Percentiles rank a stretch among this genome's conserved stretches.
These are phyloP conservation scores for Ceratocystis huliohia DNA, from an alignment of 2,329 filamentous ascomycete species.

Conservation along the genomic window DNA sequence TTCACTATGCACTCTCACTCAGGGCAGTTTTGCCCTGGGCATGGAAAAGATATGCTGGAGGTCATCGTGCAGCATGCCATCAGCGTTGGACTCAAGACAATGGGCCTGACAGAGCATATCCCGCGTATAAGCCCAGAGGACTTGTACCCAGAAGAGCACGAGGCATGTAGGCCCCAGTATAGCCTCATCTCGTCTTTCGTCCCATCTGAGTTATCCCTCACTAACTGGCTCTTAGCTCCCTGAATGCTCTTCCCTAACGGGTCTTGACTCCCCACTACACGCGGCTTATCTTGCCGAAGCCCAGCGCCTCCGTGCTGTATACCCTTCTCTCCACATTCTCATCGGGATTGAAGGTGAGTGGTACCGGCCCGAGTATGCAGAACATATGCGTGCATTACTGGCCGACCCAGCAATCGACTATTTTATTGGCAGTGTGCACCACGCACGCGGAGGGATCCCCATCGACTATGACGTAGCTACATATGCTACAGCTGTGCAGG, in stretches of 20 bases:
- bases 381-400: conserved; percentile 48
- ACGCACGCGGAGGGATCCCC: conserved; percentile 67
- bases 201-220: background rate
- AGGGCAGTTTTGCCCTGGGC: conserved; percentile 86
- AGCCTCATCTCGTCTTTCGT: too few relatives aligned
- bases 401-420: conserved; percentile 60
- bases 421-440: conserved; percentile 87
- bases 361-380: conserved; percentile 55
- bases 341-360: conserved; percentile 91
- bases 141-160: conserved; percentile 75
- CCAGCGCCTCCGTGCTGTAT: conserved; percentile 54
- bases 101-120: conserved; percentile 92
- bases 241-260: conserved; percentile 37
- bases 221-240: conserved; percentile 31
- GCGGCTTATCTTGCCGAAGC: conserved; percentile 66
- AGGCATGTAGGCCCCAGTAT: background rate
- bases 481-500: conserved; percentile 51
- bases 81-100: conserved; percentile 61
- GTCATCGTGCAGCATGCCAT: conserved; percentile 72
- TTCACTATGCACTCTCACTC: conserved; percentile 98
- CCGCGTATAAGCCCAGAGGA: conserved; percentile 61
- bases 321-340: conserved; percentile 61
- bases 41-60: conserved; percentile 76
- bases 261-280: conserved; percentile 43
- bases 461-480: conserved; percentile 69